These are phyloP conservation scores for Exophiala alcalophila DNA, from an alignment of 2,329 filamentous ascomycete genomes.

Conservation along the genomic window DNA sequence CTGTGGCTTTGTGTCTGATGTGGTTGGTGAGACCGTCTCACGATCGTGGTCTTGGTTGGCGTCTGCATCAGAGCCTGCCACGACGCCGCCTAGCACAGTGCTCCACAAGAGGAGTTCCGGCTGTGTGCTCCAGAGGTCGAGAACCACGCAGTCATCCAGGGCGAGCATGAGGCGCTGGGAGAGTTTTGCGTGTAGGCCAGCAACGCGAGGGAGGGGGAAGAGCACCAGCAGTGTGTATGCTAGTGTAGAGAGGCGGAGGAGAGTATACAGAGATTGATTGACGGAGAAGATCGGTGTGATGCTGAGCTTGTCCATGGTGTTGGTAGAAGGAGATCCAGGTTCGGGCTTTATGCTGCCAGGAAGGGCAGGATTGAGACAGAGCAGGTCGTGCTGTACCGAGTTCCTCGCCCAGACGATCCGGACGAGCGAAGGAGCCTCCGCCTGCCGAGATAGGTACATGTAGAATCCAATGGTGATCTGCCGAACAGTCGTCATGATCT, in stretches of 20 bases:
- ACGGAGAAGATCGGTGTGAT: no score
- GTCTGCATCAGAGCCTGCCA: constrained; percentile 28
- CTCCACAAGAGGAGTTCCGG: constrained; percentile 36
- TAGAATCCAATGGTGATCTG: constrained; percentile 12
- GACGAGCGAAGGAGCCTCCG: constrained; percentile 5
- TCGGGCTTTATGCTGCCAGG: no score
- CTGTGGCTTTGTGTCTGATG: no score
- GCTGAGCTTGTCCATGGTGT: not conserved
- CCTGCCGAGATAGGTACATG: not conserved
- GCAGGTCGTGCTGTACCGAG: constrained; percentile 10
- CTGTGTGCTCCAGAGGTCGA: constrained; percentile 32
- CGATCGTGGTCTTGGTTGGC: no score
- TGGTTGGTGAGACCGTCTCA: no score
- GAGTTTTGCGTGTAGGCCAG: constrained; percentile 34
- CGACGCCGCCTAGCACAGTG: constrained; percentile 38
- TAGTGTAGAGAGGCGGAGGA: constrained; percentile 36
- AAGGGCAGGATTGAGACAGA: not conserved
- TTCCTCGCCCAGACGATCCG: constrained; percentile 14
- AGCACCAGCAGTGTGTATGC: constrained; percentile 40
- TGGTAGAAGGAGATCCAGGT: not conserved
- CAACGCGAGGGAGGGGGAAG: constrained; percentile 39
- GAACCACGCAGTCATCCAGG: constrained; percentile 29
- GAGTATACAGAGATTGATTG: constrained; percentile 33
- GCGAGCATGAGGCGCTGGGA: constrained; percentile 31
- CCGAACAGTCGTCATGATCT: constrained; percentile 2